A percentile compares a stretch with the other conserved stretches of the same genome.
phyloP scores from a whole-genome alignment of 169 alveolate genomes.

The Toxoplasma gondii region DNA sequence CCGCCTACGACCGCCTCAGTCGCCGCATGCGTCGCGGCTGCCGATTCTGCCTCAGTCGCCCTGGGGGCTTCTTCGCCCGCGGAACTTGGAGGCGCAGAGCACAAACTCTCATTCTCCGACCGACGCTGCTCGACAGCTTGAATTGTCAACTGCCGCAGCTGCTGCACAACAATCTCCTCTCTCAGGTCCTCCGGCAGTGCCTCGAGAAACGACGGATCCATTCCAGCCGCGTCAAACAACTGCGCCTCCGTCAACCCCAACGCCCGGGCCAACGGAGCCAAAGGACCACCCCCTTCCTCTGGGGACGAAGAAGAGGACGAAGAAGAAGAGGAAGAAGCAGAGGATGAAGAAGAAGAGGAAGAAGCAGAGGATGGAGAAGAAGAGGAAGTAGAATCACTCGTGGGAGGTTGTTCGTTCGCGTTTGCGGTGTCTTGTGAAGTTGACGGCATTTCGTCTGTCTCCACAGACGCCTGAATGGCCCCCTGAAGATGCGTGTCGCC shows the following conservation, averaged over 20 bases:
- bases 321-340: constrained; percentile 9
- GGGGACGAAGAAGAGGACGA: constrained; percentile 25
- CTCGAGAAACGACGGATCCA: constrained; percentile 74
- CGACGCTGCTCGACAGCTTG: constrained; percentile 65
- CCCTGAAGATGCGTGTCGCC: not conserved
- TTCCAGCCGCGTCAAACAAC: constrained; percentile 65
- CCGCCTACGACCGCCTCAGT: not conserved
- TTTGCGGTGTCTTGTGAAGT: not conserved
- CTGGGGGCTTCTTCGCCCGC: not conserved
- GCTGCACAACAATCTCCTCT: constrained; percentile 69
- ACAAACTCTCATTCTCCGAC: not conserved
- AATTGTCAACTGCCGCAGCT: constrained; percentile 60
- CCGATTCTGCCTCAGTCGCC: not conserved
- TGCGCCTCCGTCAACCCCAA: constrained; percentile 66
- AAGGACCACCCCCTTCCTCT: constrained; percentile 34
- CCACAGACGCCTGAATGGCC: not conserved
- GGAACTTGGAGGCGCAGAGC: not conserved
- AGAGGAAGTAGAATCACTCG: not conserved
- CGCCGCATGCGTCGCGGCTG: not conserved
- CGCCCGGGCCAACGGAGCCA: constrained; percentile 52
- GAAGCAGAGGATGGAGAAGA: not conserved
- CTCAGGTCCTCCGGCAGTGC: constrained; percentile 73
- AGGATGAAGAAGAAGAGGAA: not conserved
- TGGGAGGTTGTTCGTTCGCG: not conserved
- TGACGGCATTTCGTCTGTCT: not conserved